phyloP scores from a whole-genome alignment of 306 rosid species.

The Lathyrus tuberosus region DNA sequence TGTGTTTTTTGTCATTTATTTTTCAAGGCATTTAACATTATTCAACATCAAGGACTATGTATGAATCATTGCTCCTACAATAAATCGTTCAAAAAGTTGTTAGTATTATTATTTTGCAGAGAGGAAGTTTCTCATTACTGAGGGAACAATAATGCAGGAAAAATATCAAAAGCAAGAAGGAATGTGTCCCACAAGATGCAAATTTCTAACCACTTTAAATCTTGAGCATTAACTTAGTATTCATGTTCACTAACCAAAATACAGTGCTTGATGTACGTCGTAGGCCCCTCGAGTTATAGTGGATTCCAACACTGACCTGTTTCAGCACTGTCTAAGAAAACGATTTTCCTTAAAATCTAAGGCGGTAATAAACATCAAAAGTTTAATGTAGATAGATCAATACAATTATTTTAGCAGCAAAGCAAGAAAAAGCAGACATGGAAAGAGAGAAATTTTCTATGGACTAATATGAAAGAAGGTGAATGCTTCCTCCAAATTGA shows the following conservation, averaged over 20 bases:
- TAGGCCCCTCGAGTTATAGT: conserved; percentile 46
- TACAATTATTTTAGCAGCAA: conserved; percentile 25
- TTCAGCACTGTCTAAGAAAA: conserved; percentile 14
- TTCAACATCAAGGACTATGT: background rate
- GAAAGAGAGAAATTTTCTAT: conserved; percentile 7
- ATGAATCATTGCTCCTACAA: conserved; percentile 27
- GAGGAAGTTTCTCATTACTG: conserved; percentile 33
- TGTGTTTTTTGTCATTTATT: background rate
- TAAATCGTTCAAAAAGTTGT: conserved; percentile 19
- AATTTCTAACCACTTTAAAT: conserved; percentile 34
- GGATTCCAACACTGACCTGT: conserved; percentile 41
- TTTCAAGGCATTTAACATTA: conserved; percentile 22
- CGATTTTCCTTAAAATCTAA: conserved; percentile 33
- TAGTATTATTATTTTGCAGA: conserved; percentile 9
- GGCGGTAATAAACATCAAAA: conserved; percentile 24
- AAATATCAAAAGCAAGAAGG: conserved; percentile 37
- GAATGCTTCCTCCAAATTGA: conserved; percentile 35
- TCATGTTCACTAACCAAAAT: conserved; percentile 38
- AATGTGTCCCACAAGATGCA: conserved; percentile 48
- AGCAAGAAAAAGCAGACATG: conserved; percentile 41
- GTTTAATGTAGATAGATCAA: conserved; percentile 20
- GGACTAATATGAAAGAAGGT: conserved; percentile 24
- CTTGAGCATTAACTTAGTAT: conserved; percentile 39
- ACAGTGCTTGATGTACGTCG: conserved; percentile 39
- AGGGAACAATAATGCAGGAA: conserved; percentile 43